These are phyloP conservation scores for Helminthosporium solani DNA, from an alignment of 2,329 filamentous ascomycete genomes.

Conservation along the genomic window DNA sequence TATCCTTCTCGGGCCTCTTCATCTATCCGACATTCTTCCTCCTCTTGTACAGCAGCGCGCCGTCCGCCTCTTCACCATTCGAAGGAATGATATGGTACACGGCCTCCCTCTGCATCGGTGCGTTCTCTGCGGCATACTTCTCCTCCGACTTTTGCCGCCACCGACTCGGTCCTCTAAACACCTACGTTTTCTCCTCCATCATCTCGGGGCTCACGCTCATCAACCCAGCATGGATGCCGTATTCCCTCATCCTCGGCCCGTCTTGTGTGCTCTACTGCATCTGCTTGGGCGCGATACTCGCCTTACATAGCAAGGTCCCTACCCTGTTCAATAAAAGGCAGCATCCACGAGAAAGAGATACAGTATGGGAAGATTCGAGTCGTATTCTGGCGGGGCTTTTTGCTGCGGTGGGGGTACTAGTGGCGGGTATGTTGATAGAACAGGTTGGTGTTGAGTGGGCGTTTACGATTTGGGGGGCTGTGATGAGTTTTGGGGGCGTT, in stretches of 20 bases:
- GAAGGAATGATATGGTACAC: constrained; percentile 5
- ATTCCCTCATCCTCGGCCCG: not conserved
- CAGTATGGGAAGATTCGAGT: not conserved
- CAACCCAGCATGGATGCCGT: constrained; percentile 5
- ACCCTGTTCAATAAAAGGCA: constrained; percentile 2
- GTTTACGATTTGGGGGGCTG: not conserved
- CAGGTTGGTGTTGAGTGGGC: not conserved
- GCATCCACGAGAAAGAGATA: not conserved
- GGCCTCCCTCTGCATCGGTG: not conserved
- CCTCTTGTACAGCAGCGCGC: constrained; percentile 9
- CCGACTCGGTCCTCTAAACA: constrained; percentile 9
- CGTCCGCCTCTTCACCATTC: constrained; percentile 3
- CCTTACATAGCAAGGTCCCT: constrained; percentile 5
- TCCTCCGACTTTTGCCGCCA: not conserved
- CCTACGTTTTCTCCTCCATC: constrained; percentile 4
- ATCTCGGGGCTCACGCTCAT: constrained; percentile 3
- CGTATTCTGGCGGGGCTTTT: not conserved
- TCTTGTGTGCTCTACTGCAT: constrained; percentile 7
- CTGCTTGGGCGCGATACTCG: constrained; percentile 10
- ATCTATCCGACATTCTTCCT: constrained; percentile 13
- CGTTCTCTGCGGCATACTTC: not conserved
- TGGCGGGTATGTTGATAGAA: not conserved
- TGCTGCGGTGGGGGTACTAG: not conserved
- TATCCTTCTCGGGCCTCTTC: constrained; percentile 13
- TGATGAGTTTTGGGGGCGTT: not conserved